A percentile compares a stretch with the other conserved stretches of the same genome.
phyloP scores from a whole-genome alignment of 148 eudicot species.

The Bassia scoparia region DNA sequence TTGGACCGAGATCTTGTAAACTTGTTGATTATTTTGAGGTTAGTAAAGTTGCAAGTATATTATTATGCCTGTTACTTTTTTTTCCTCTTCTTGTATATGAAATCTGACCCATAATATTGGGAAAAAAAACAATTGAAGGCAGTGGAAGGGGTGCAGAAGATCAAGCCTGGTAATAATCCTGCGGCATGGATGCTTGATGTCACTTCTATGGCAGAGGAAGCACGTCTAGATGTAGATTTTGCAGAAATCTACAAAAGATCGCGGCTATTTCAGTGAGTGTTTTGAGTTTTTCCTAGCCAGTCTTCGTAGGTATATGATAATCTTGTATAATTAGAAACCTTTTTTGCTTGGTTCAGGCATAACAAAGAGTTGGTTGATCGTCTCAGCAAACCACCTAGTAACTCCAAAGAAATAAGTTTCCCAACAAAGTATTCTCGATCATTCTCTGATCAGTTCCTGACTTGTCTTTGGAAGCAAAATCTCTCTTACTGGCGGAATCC shows the following conservation, averaged over 20 bases:
- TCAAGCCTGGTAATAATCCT: conserved; percentile 85
- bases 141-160: conserved; percentile 78
- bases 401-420: conserved; percentile 75
- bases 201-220: conserved; percentile 78
- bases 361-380: conserved; percentile 78
- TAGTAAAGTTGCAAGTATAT: conserved; percentile 2
- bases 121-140: conserved; percentile 36
- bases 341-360: conserved; percentile 45
- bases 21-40: conserved; percentile 90
- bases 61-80: background rate
- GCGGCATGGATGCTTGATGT: conserved; percentile 99
- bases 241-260: conserved; percentile 83
- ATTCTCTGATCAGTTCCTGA: conserved; percentile 55
- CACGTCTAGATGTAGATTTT: conserved; percentile 78
- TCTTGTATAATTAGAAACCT: conserved; percentile 14
- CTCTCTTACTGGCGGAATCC: conserved; percentile 98
- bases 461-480: conserved; percentile 95
- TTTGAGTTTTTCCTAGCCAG: background rate
- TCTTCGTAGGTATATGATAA: background rate
- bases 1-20: conserved; percentile 79
- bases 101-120: background rate
- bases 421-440: conserved; percentile 72
- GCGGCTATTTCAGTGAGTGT: conserved; percentile 59
- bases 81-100: background rate
- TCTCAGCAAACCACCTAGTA: conserved; percentile 62